These are phyloP conservation scores for Kluyveromyces starmeri DNA, from an alignment of 805 yeast species.

Conservation along the genomic window DNA sequence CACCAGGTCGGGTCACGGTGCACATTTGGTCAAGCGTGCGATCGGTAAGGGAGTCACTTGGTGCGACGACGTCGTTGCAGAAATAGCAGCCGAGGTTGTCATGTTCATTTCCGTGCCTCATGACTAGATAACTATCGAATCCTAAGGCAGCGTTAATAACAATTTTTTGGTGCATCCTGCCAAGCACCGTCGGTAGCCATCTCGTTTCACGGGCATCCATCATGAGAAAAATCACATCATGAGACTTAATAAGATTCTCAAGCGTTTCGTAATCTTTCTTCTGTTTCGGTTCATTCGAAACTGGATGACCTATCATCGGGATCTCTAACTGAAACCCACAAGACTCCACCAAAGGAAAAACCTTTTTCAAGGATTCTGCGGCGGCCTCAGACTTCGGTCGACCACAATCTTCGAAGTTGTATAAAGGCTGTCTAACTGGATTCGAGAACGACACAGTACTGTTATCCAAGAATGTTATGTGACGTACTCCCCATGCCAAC, in stretches of 20 bases:
- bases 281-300: constrained; percentile 47
- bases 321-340: constrained; percentile 61
- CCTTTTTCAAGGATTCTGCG: constrained; percentile 56
- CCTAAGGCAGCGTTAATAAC: constrained; percentile 94
- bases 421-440: constrained; percentile 92
- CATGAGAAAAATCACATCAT: constrained; percentile 71
- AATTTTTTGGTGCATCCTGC: constrained; percentile 53
- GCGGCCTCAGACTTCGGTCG: constrained; percentile 71
- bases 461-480: constrained; percentile 82
- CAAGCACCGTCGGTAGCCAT: constrained; percentile 92
- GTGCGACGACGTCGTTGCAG: constrained; percentile 94
- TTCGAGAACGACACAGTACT: constrained; percentile 86
- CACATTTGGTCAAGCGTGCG: constrained; percentile 96
- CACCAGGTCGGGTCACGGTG: constrained; percentile 96
- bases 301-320: constrained; percentile 95
- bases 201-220: constrained; percentile 95
- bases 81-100: constrained; percentile 79
- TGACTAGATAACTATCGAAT: constrained; percentile 84
- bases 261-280: constrained; percentile 44
- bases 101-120: constrained; percentile 71
- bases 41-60: constrained; percentile 78
- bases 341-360: constrained; percentile 71
- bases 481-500: constrained; percentile 89
- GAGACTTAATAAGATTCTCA: constrained; percentile 44
- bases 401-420: constrained; percentile 78